phyloP scores from a whole-genome alignment of 805 yeast genomes.

The Millerozyma acaciae region DNA sequence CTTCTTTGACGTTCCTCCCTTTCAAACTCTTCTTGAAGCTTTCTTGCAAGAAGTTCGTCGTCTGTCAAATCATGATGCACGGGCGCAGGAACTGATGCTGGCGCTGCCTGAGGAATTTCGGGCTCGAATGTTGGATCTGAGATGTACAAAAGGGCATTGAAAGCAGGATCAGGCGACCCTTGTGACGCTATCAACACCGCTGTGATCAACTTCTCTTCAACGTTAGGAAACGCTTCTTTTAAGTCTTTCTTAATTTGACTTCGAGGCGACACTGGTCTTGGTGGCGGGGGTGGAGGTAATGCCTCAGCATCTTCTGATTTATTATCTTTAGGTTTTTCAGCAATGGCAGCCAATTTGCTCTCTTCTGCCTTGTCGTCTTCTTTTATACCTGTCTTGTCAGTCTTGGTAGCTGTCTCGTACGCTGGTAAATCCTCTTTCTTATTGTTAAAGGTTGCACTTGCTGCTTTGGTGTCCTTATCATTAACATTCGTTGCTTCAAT shows the following conservation, averaged over 20 bases:
- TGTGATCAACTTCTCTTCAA: conserved; percentile 65
- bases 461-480: not conserved
- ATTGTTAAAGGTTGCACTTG: too few species aligned
- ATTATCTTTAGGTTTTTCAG: not conserved
- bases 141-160: conserved; percentile 76
- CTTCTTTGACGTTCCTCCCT: conserved; percentile 36
- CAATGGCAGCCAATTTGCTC: conserved; percentile 7
- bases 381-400: not conserved
- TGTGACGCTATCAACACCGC: conserved; percentile 83
- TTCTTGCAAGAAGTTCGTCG: conserved; percentile 82
- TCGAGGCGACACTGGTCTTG: conserved; percentile 61
- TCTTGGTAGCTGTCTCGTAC: conserved; percentile 1
- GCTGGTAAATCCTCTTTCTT: conserved; percentile 3
- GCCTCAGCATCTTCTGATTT: conserved; percentile 9
- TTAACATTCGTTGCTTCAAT: not conserved
- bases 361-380: conserved; percentile 3
- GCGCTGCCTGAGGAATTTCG: conserved; percentile 39
- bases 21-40: conserved; percentile 65
- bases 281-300: conserved; percentile 35
- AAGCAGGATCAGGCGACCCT: conserved; percentile 79
- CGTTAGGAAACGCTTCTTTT: conserved; percentile 79
- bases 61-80: conserved; percentile 21
- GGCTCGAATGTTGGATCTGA: conserved; percentile 66
- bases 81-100: conserved; percentile 2
- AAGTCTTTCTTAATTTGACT: conserved; percentile 55